Conservation (phyloP, 805 yeast species). For the Suhomyces pyralidae region DNA sequence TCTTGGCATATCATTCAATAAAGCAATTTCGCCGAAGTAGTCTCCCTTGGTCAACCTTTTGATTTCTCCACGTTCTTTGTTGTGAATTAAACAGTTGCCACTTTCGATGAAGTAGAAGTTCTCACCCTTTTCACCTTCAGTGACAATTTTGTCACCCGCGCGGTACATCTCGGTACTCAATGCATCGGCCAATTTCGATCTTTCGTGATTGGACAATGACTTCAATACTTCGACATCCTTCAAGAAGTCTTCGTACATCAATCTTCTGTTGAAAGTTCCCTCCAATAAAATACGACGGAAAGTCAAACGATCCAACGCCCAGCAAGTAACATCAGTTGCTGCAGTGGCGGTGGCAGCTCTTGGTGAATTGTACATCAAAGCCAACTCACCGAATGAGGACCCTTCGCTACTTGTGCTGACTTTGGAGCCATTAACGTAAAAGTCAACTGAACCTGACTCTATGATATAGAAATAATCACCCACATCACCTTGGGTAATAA, state of each 20-base stretch:
- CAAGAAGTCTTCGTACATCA: constrained; percentile 84
- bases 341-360: constrained; percentile 91
- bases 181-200: constrained; percentile 93
- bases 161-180: constrained; percentile 71
- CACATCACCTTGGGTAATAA: constrained; percentile 89
- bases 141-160: constrained; percentile 70
- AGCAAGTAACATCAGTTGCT: constrained; percentile 61
- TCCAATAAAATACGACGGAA: constrained; percentile 89
- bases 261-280: constrained; percentile 85
- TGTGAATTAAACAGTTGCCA: constrained; percentile 78
- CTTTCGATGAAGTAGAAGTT: constrained; percentile 51
- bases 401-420: constrained; percentile 82
- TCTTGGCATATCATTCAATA: constrained; percentile 87
- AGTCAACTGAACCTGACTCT: constrained; percentile 82
- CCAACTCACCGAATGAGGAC: constrained; percentile 92
- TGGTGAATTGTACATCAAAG: constrained; percentile 95
- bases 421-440: constrained; percentile 63
- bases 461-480: constrained; percentile 90
- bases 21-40: constrained; percentile 95
- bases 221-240: constrained; percentile 81
- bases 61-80: constrained; percentile 58
- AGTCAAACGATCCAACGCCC: constrained; percentile 93
- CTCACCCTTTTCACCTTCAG: constrained; percentile 71
- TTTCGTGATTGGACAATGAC: constrained; percentile 70
- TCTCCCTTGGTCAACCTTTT: constrained; percentile 70